phyloP scores from a whole-genome alignment of 164 flowering plant species.

The Annona cherimola region DNA sequence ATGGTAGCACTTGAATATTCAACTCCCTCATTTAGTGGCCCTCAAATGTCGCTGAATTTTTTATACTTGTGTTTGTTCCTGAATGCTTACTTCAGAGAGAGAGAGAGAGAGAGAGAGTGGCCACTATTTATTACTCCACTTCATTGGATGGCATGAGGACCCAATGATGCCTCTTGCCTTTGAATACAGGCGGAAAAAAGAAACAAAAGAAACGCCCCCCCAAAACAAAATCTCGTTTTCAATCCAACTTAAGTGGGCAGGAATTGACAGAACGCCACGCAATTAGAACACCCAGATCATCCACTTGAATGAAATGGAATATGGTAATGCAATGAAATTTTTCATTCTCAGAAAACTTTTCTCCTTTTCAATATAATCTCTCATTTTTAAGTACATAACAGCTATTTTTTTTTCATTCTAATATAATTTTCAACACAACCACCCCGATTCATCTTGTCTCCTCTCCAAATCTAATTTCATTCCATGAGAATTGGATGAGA shows the following conservation, averaged over 20 bases:
- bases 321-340: too few species aligned
- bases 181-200: not conserved
- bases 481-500: too few species aligned
- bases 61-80: not conserved
- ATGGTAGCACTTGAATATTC: not conserved
- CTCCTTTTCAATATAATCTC: too few species aligned
- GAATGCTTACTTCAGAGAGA: not conserved
- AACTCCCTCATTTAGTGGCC: not conserved
- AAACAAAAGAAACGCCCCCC: not conserved
- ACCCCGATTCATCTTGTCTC: too few species aligned
- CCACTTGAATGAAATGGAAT: too few species aligned
- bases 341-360: too few species aligned
- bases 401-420: too few species aligned
- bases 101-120: conserved; percentile 3
- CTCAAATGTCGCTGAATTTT: too few species aligned
- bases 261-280: conserved; percentile 5
- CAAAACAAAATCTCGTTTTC: not conserved
- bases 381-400: too few species aligned
- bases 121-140: conserved; percentile 1
- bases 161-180: not conserved
- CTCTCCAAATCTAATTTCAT: too few species aligned
- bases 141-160: not conserved
- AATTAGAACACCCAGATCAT: not conserved
- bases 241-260: not conserved
- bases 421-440: too few species aligned